These are phyloP conservation scores for Panicum miliaceum DNA, from an alignment of 176 grass and related monocot genomes.

Conservation along the genomic window DNA sequence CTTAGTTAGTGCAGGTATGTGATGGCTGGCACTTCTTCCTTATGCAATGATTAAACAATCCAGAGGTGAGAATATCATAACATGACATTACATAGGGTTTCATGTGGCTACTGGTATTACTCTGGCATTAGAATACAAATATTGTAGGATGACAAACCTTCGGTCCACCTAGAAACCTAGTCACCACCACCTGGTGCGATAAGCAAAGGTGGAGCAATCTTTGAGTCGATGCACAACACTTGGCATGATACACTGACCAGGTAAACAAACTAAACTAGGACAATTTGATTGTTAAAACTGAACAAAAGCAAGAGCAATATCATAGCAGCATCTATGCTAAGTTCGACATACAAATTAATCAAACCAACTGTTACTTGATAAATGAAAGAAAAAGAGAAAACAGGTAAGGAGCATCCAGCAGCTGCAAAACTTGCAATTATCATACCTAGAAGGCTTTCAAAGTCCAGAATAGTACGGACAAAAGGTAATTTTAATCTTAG, in stretches of 20 bases:
- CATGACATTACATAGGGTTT: neutral
- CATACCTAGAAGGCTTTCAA: neutral
- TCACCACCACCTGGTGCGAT: constrained; percentile 24
- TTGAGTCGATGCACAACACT: constrained; percentile 24
- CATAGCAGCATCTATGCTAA: neutral
- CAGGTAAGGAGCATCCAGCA: neutral
- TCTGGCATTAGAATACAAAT: constrained; percentile 8
- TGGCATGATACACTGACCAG: constrained; percentile 18
- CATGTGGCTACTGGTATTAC: neutral
- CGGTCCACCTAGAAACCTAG: constrained; percentile 15
- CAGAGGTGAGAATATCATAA: neutral
- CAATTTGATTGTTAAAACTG: neutral
- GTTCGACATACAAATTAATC: neutral
- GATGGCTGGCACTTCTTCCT: constrained; percentile 40
- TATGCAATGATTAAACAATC: constrained; percentile 10
- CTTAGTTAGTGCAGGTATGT: constrained; percentile 37
- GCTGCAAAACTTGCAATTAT: neutral
- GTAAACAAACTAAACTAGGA: neutral
- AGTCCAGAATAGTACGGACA: constrained; percentile 2
- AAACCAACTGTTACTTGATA: neutral
- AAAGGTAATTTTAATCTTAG: neutral
- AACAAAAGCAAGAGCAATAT: neutral
- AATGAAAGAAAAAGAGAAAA: neutral
- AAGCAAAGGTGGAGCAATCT: neutral
- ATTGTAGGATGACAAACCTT: constrained; percentile 12